Evolutionary conservation across 352 stramenopile genomes (phyloP).

Genomic region (Globisporangium recalcitrans): DNA sequence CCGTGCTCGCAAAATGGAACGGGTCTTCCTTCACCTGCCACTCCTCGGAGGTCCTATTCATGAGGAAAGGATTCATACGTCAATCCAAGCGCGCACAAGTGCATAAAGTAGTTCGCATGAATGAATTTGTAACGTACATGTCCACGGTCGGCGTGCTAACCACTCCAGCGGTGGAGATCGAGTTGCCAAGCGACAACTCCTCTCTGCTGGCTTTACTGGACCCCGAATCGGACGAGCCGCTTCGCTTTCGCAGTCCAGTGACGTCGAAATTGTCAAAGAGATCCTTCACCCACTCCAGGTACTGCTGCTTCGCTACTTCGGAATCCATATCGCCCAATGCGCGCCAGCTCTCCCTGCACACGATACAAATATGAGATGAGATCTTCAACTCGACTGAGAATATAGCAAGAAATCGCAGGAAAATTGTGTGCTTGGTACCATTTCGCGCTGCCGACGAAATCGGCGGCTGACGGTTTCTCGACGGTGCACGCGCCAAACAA

Average conservation of each 20-base stretch:
- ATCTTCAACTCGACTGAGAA: background rate
- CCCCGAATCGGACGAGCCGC: constrained; percentile 10
- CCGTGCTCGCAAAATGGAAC: constrained; percentile 72
- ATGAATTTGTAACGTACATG: constrained; percentile 38
- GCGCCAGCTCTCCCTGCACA: constrained; percentile 58
- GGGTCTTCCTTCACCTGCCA: constrained; percentile 68
- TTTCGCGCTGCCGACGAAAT: constrained; percentile 66
- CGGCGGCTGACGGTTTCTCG: constrained; percentile 54
- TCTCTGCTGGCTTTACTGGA: constrained; percentile 26
- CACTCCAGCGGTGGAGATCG: constrained; percentile 46
- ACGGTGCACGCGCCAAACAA: constrained; percentile 47
- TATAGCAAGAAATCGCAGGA: background rate
- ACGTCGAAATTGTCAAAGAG: constrained; percentile 67
- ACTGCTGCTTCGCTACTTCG: constrained; percentile 57
- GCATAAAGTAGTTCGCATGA: background rate
- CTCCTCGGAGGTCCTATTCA: constrained; percentile 56
- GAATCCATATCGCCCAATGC: constrained; percentile 50
- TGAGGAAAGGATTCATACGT: background rate
- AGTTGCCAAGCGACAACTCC: constrained; percentile 24
- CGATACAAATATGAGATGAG: background rate
- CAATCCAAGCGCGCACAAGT: background rate
- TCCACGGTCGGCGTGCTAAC: constrained; percentile 68
- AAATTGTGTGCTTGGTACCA: constrained; percentile 27
- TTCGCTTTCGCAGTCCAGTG: constrained; percentile 25
- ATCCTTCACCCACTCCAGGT: constrained; percentile 63